phyloP scores from a whole-genome alignment of 495 filamentous ascomycete genomes.

The Baudoinia panamericana region DNA sequence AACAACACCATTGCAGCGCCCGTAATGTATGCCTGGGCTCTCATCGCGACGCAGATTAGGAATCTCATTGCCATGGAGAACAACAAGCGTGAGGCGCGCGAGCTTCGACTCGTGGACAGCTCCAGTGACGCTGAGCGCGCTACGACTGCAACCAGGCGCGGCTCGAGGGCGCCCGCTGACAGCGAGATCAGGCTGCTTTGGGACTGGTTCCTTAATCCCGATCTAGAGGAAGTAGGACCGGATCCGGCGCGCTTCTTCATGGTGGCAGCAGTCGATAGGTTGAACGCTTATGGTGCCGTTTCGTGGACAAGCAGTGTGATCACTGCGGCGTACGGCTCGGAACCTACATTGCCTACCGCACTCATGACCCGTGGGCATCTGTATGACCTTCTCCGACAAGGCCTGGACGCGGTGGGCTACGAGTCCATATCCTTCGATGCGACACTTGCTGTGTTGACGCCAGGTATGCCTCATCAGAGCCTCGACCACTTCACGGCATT shows the following conservation, averaged over 20 bases:
- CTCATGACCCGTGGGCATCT: constrained; percentile 45
- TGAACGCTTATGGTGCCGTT: constrained; percentile 11
- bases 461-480: constrained; percentile 19
- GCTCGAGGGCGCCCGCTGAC: neutral
- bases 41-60: constrained; percentile 38
- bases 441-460: constrained; percentile 46
- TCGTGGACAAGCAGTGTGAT: neutral
- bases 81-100: neutral
- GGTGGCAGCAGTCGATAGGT: constrained; percentile 1
- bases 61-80: constrained; percentile 2
- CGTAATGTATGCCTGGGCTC: constrained; percentile 61
- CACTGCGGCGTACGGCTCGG: neutral
- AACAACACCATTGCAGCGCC: constrained; percentile 44
- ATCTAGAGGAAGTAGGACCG: constrained; percentile 5
- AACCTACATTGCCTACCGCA: neutral
- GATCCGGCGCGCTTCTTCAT: constrained; percentile 9
- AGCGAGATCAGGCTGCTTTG: constrained; percentile 9
- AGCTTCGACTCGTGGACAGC: constrained; percentile 1
- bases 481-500: constrained; percentile 19
- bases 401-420: constrained; percentile 47
- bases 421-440: constrained; percentile 50
- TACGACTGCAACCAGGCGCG: neutral
- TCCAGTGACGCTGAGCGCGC: constrained; percentile 7
- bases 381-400: constrained; percentile 50
- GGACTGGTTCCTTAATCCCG: neutral